These are phyloP conservation scores for Podaxis sp. DNA, from an alignment of 768 basidiomycete genomes.

Conservation along the genomic window DNA sequence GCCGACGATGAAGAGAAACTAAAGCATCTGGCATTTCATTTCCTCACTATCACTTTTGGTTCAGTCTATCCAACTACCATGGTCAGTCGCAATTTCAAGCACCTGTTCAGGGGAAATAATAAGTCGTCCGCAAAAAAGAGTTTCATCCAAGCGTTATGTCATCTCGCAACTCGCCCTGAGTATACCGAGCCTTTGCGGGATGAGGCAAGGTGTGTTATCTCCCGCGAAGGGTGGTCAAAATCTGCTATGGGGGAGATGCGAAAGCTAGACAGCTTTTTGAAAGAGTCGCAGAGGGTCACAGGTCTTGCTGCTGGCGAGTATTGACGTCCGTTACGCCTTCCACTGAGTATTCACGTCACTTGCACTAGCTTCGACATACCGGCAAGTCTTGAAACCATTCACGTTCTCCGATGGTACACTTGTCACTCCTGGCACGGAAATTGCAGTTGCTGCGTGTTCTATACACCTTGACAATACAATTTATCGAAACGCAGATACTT, in stretches of 20 bases:
- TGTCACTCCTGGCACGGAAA: slow-evolving; percentile 27
- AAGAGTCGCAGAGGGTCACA: slow-evolving; percentile 40
- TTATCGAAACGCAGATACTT: too few relatives aligned
- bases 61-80: slow-evolving; percentile 38
- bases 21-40: slow-evolving; percentile 24
- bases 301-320: slow-evolving; percentile 26
- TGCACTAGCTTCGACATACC: slow-evolving; percentile 23
- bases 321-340: not conserved
- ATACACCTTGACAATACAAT: too few relatives aligned
- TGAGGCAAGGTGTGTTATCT: slow-evolving; percentile 34
- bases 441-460: slow-evolving; percentile 23
- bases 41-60: slow-evolving; percentile 40
- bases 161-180: slow-evolving; percentile 31
- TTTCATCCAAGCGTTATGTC: too few relatives aligned
- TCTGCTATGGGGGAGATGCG: slow-evolving; percentile 36
- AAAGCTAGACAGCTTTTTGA: slow-evolving; percentile 51
- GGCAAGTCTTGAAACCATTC: slow-evolving; percentile 31
- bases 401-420: slow-evolving; percentile 44
- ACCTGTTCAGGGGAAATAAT: slow-evolving; percentile 17
- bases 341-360: too few relatives aligned
- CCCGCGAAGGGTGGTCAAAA: slow-evolving; percentile 33
- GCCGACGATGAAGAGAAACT: slow-evolving; percentile 23
- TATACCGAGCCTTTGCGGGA: slow-evolving; percentile 38
- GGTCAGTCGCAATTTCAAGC: slow-evolving; percentile 23
- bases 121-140: too few relatives aligned